Base-by-base conservation (phyloP, 2,329 filamentous ascomycete genomes). In the Pyricularia grisea region DNA sequence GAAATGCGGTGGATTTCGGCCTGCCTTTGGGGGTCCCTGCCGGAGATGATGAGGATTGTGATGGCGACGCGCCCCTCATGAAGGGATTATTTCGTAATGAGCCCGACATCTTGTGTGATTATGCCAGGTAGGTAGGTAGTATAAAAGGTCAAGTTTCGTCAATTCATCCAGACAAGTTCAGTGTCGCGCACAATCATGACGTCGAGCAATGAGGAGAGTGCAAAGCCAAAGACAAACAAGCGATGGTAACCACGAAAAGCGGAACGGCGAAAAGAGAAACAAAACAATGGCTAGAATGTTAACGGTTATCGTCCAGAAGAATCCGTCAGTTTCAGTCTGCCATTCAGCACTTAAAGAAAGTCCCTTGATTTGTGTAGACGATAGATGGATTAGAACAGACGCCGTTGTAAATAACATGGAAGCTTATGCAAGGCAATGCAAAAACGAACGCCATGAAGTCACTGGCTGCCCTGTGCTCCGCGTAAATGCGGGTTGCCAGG, bases 61-160 rank as follows among this genome's bases (percentile, higher is more conserved):
- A 91, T 27, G 90, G 85, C 20, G 91, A 90, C 64, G 84, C 81
- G 68, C 88, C 88, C 76, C 92, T 87, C 70, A 85, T 84, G 77
- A 97, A 96, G 20, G 92, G 91, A 80, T 92, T 94, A 77, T 88
- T 91, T 75, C 93, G 92, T 77, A 90, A 87, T 30, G 42, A 61
- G 50, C 66, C 55, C 67, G 67, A 65, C 67, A 68, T 68, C 28
- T 33, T 68, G 30, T n/a, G 42, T 50, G 42, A 50, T 20, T 50
- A 6, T 50, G 42, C 42, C 42, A 4, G 20, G 42, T 50, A 50
- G 2, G 42, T 50, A 50, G 2, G 42, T 20, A 50, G n/a, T 28
- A 11, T 61, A 11, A 12, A 10, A 27, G 58, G 60, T 17, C 2
- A 17, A 7, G 11, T 27, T 61, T 63, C 23, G 60, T 63, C 25